These are phyloP conservation scores for Petunia axillaris DNA, from an alignment of 257 asterid species.

Conservation along the genomic window DNA sequence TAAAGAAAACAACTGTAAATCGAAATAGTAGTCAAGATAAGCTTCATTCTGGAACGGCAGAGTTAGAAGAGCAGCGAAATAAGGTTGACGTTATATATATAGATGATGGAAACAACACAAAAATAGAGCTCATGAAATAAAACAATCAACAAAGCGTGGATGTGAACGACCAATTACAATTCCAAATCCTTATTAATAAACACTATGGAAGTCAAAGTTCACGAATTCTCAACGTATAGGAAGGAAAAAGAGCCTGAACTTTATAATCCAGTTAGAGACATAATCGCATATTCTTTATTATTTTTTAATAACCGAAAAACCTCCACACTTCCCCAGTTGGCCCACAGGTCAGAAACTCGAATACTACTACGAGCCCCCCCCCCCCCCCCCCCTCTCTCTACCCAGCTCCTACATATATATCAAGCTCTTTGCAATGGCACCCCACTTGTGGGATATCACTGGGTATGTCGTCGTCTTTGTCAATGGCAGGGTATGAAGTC, in stretches of 20 bases:
- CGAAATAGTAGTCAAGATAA: background rate
- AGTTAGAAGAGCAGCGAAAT: slow-evolving; percentile 10
- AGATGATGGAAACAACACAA: background rate
- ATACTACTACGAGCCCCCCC: background rate
- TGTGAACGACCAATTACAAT: background rate
- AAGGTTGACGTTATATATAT: background rate
- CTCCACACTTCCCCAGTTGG: background rate
- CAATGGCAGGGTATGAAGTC: too few relatives aligned
- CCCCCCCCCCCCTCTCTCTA: background rate
- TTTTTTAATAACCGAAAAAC: background rate
- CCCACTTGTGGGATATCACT: too few relatives aligned
- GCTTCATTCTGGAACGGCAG: background rate
- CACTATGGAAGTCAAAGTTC: background rate
- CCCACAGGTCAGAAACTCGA: background rate
- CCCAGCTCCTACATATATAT: background rate
- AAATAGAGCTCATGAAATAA: slow-evolving; percentile 13
- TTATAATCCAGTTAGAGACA: background rate
- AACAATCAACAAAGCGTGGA: background rate
- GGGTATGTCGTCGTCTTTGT: too few relatives aligned
- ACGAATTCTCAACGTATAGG: background rate
- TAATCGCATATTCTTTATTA: too few relatives aligned
- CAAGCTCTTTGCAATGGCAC: background rate
- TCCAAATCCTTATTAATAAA: background rate
- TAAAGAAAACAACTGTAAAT: background rate
- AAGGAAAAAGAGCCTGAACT: background rate